A percentile compares a stretch with the other conserved stretches of the same genome.
These are phyloP conservation scores for Fraxinus xanthoxyloides DNA, from an alignment of 305 asterid genomes.

Conservation along the genomic window DNA sequence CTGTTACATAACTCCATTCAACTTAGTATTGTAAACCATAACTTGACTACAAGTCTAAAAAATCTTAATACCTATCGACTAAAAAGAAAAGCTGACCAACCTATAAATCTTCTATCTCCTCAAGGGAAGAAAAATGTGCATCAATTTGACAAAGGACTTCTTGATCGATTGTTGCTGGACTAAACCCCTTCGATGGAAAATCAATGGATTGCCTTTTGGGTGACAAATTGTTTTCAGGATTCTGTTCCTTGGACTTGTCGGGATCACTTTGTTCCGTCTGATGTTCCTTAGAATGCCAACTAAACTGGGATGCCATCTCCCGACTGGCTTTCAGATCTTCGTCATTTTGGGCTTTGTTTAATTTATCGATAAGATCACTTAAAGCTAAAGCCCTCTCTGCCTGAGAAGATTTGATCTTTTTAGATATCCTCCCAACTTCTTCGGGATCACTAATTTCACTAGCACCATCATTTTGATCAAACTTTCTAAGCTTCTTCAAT, in stretches of 20 bases:
- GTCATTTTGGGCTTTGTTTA: constrained; percentile 66
- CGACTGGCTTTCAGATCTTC: constrained; percentile 71
- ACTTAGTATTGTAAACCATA: not conserved
- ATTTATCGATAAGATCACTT: constrained; percentile 62
- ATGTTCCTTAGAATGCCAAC: constrained; percentile 24
- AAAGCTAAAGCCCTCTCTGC: constrained; percentile 50
- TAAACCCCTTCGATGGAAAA: constrained; percentile 59
- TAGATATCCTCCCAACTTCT: constrained; percentile 40
- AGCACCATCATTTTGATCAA: constrained; percentile 32
- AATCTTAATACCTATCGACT: not conserved
- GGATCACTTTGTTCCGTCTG: constrained; percentile 26
- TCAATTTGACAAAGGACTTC: constrained; percentile 49
- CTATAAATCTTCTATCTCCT: constrained; percentile 61
- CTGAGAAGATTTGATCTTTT: constrained; percentile 47
- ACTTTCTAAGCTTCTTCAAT: constrained; percentile 48
- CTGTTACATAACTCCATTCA: not conserved
- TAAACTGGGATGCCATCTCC: constrained; percentile 49
- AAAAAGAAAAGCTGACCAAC: not conserved
- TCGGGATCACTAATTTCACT: constrained; percentile 44
- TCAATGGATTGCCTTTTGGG: constrained; percentile 17
- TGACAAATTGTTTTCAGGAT: too few species aligned
- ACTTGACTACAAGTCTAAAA: not conserved
- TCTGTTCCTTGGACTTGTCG: too few species aligned
- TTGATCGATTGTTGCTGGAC: constrained; percentile 36
- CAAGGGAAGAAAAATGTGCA: constrained; percentile 59